A percentile compares a stretch with the other conserved stretches of the same genome.
phyloP scores from a whole-genome alignment of 2,329 filamentous ascomycete species.

The Fusarium oxysporum region DNA sequence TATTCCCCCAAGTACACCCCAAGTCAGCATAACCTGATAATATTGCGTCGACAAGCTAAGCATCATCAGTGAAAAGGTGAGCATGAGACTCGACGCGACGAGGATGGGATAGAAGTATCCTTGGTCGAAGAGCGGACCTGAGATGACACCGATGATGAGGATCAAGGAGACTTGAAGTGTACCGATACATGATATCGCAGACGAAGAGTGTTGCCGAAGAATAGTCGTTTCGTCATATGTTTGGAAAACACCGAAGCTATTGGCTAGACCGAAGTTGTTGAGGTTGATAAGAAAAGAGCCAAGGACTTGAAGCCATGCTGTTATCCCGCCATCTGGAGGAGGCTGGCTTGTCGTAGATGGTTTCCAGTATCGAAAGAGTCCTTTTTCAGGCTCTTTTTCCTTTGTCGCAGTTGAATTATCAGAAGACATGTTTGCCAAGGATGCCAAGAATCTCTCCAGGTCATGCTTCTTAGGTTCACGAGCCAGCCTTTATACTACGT shows the following conservation, averaged over 20 bases:
- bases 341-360: not conserved
- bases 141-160: not conserved
- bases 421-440: not conserved
- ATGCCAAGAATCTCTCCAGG: not conserved
- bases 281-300: not conserved
- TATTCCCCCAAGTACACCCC: not conserved
- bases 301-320: not conserved
- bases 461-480: fast-evolving
- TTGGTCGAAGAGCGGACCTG: not conserved
- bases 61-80: not conserved
- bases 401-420: not conserved
- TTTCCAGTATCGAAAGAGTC: not conserved
- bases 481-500: not conserved
- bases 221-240: not conserved
- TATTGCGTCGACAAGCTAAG: not conserved
- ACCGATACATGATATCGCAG: not conserved
- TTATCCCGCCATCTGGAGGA: not conserved
- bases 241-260: not conserved
- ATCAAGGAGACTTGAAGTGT: not conserved
- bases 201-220: not conserved
- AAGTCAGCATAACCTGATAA: not conserved
- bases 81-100: not conserved
- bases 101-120: not conserved
- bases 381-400: not conserved
- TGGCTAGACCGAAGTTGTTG: not conserved